phyloP scores from a whole-genome alignment of 257 asterid species.

The Solanum peruvianum region DNA sequence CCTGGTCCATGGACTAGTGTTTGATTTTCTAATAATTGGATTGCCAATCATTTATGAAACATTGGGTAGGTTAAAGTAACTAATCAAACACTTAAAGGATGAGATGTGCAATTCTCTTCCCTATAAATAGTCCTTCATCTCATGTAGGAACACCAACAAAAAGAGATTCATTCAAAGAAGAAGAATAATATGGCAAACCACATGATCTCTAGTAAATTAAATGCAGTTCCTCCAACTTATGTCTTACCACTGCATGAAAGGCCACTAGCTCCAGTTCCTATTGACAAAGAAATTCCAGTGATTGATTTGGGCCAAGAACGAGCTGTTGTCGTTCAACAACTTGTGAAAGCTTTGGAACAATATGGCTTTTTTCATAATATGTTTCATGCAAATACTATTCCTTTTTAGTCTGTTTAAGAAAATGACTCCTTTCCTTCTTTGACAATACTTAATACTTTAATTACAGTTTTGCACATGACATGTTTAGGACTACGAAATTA shows the following conservation, averaged over 20 bases:
- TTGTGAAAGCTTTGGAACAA: not conserved
- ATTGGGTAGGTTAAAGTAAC: not conserved
- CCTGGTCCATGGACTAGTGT: no score
- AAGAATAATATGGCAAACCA: not conserved
- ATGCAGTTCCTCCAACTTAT: not conserved
- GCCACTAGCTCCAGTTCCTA: not conserved
- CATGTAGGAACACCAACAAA: no score
- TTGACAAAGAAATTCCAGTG: not conserved
- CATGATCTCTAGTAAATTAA: not conserved
- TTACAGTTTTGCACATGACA: no score
- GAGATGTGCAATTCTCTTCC: not conserved
- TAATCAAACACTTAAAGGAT: not conserved
- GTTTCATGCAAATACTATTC: no score
- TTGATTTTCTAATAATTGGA: no score
- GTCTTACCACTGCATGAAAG: not conserved
- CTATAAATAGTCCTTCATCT: not conserved
- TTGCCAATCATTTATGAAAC: not conserved
- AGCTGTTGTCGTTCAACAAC: not conserved
- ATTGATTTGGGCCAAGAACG: not conserved
- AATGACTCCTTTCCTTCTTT: no score
- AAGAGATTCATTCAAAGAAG: not conserved
- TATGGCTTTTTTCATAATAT: not conserved
- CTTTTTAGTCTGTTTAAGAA: no score
- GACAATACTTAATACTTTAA: no score
- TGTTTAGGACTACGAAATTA: no score